Evolutionary conservation across 1,284 basidiomycete species (phyloP).

Genomic region (Sanghuangporus sanghuang): DNA sequence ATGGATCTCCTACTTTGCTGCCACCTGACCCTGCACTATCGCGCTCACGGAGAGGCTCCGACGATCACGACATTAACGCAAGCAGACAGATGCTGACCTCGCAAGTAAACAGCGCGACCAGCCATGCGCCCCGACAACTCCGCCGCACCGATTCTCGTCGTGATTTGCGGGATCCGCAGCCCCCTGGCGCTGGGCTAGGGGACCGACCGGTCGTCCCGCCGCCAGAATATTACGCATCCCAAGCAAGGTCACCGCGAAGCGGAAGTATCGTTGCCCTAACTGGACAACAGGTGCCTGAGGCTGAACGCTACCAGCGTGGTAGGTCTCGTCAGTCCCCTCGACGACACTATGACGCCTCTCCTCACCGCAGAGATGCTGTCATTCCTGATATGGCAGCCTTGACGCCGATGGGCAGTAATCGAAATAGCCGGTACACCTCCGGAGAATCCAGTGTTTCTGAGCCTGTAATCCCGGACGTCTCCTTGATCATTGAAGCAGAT

Average conservation of each 20-base stretch:
- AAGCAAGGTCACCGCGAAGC: not conserved
- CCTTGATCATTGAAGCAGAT: constrained; percentile 15
- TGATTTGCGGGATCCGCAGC: not conserved
- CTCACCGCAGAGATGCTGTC: constrained; percentile 1
- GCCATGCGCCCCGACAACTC: not conserved
- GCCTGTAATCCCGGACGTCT: constrained; percentile 17
- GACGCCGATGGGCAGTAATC: not conserved
- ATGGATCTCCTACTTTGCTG: constrained; percentile 1
- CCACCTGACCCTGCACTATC: constrained; percentile 1
- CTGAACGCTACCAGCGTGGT: not conserved
- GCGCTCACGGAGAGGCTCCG: constrained; percentile 1
- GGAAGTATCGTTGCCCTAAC: not conserved
- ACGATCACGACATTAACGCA: not conserved
- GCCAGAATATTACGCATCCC: not conserved
- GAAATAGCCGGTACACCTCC: constrained; percentile 16
- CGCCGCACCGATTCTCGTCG: constrained; percentile 5
- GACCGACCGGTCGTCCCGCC: not conserved
- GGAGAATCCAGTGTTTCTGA: constrained; percentile 16
- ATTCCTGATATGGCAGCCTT: constrained; percentile 5
- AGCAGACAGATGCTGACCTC: not conserved
- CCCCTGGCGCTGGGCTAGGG: not conserved
- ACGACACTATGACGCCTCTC: constrained; percentile 5
- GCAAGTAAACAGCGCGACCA: not conserved
- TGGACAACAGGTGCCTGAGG: not conserved
- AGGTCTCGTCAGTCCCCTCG: constrained; percentile 1